Evolutionary conservation across 108 stramenopile species (phyloP), one percentile per base, ranked within the genome.

Genomic region (Fistulifera pelliculosa): DNA sequence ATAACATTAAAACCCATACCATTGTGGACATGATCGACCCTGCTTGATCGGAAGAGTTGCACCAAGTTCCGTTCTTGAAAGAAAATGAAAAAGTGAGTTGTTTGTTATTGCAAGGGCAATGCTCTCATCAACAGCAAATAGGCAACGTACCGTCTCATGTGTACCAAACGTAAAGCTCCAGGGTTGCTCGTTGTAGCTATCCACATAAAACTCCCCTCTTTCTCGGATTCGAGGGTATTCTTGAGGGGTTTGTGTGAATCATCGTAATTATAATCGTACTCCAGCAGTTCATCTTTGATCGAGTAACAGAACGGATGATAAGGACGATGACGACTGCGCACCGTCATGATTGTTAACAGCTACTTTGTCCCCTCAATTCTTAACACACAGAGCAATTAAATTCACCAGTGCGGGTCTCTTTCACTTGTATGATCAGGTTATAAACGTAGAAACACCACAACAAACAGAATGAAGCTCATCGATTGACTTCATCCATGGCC

Each of bases 1-100:
- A 87, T 17, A 66, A 51, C 26, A 82, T 61, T 41, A 91, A 55
- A 2, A 87, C 35, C 89, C 89, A 91, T 7, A 91, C 85, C 64
- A 84, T 58, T 6, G 68, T 52, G 15, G 76, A 67, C 85, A 91
- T 87, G 12, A 86, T 78, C 26, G 74, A 66, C 6, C 89, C 89
- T 14, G 85, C 78, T 52, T 75, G 65, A 73, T 91, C 89, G 15
- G 71, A 59, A 31, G 62, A 65, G 43, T 87, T 87, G 66, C 76
- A 61, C 89, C 89, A 91, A 61, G 85, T 77, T 19, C 84, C 88
- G 74, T 83, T 45, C 44, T 45, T 17, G 3, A 8, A 52, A 26
- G 21, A 22, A 12, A 26, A 52, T 52, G 51, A 52, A 23, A 5
- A 28, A 52, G 18, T 24, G 27, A 28, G n/a, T 28, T n/a, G n/a